Conservation (phyloP, 2,329 filamentous ascomycete species). For the Sporothrix brasiliensis region DNA sequence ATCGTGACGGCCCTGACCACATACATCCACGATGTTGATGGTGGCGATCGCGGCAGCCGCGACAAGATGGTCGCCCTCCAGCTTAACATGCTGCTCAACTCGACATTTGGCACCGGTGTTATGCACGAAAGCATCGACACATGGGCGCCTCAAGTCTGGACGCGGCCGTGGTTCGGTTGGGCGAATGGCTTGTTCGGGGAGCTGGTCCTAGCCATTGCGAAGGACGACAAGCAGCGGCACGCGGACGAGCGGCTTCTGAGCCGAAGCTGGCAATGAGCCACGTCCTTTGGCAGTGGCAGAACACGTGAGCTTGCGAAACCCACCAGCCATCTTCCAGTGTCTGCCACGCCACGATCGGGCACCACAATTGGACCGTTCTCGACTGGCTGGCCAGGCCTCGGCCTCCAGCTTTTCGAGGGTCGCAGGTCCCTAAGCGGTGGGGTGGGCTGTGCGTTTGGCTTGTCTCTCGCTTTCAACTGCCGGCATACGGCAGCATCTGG, state of each 20-base stretch:
- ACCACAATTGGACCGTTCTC: background rate
- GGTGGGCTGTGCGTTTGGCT: background rate
- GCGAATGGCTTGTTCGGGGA: constrained; percentile 86
- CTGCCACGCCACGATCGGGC: background rate
- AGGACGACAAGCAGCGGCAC: constrained; percentile 40
- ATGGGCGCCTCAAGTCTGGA: constrained; percentile 53
- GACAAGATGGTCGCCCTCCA: constrained; percentile 52
- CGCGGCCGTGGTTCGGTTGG: constrained; percentile 72
- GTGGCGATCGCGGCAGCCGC: constrained; percentile 50
- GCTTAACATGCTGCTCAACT: constrained; percentile 65
- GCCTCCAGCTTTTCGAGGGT: background rate
- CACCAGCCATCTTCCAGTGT: background rate
- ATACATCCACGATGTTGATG: constrained; percentile 66
- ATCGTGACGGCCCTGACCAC: constrained; percentile 77
- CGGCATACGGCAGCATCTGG: background rate
- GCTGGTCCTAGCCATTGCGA: constrained; percentile 62
- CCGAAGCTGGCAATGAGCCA: constrained; percentile 41
- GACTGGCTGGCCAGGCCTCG: constrained; percentile 1
- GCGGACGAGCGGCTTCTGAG: constrained; percentile 39
- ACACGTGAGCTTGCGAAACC: background rate
- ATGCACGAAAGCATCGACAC: constrained; percentile 81
- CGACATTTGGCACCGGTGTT: constrained; percentile 71
- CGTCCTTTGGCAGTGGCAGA: background rate
- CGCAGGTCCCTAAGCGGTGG: background rate
- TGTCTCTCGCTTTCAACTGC: constrained; percentile 15